Conservation (phyloP, 768 basidiomycete genomes). For the Cytidiella melzeri region DNA sequence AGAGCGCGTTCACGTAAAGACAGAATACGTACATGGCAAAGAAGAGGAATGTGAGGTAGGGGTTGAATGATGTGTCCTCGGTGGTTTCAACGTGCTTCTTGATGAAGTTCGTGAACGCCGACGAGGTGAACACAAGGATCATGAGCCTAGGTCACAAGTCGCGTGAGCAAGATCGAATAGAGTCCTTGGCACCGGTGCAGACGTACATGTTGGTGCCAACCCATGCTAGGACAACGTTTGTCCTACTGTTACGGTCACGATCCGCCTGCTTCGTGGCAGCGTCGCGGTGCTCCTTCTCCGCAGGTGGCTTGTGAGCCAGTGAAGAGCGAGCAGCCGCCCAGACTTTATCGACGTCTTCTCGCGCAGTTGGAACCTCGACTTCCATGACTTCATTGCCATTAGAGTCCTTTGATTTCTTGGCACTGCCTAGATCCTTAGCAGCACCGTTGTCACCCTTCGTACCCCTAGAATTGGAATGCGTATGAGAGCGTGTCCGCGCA, state of each 20-base stretch:
- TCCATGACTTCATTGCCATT: slow-evolving; percentile 86
- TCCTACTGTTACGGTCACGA: slow-evolving; percentile 76
- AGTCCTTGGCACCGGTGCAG: slow-evolving; percentile 9
- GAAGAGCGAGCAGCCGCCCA: slow-evolving; percentile 75
- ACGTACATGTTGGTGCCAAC: slow-evolving; percentile 80
- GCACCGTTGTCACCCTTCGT: slow-evolving; percentile 91
- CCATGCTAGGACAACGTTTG: slow-evolving; percentile 81
- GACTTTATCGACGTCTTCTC: slow-evolving; percentile 83
- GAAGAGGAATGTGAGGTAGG: slow-evolving; percentile 85
- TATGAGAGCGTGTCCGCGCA: neutral
- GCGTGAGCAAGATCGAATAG: neutral
- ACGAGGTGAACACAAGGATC: slow-evolving; percentile 72
- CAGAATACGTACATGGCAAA: slow-evolving; percentile 40
- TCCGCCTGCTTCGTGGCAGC: slow-evolving; percentile 87
- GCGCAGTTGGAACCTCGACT: slow-evolving; percentile 73
- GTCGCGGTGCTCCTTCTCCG: slow-evolving; percentile 76
- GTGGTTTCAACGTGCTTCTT: slow-evolving; percentile 44
- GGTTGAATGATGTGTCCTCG: slow-evolving; percentile 65
- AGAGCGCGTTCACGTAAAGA: neutral
- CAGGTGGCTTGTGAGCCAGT: slow-evolving; percentile 60
- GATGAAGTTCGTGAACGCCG: slow-evolving; percentile 72
- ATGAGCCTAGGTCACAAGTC: slow-evolving; percentile 40
- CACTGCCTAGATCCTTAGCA: slow-evolving; percentile 82
- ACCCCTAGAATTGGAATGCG: slow-evolving; percentile 43
- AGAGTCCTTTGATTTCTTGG: slow-evolving; percentile 81